phyloP scores from a whole-genome alignment of 2,329 filamentous ascomycete genomes.

The Calonectria honghensis region DNA sequence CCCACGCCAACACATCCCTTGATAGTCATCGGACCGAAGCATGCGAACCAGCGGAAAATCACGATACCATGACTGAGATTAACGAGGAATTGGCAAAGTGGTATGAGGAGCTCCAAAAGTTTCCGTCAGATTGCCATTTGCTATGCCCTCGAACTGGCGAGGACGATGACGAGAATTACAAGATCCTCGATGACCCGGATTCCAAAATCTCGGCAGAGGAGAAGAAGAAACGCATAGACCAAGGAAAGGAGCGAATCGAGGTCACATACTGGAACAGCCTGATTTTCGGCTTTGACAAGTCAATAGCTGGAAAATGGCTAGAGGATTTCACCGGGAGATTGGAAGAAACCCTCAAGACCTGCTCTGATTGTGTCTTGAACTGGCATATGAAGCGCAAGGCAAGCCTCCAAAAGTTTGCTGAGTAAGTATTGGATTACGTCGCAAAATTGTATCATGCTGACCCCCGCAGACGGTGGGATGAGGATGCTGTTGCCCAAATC shows the following conservation, averaged over 20 bases:
- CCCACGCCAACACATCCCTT: constrained; percentile 31
- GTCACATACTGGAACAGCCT: constrained; percentile 81
- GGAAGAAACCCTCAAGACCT: constrained; percentile 76
- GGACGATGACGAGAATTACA: constrained; percentile 79
- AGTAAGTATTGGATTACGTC: constrained; percentile 64
- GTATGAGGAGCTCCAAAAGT: constrained; percentile 65
- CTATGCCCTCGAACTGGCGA: constrained; percentile 80
- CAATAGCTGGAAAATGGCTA: constrained; percentile 76
- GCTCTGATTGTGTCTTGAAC: constrained; percentile 82
- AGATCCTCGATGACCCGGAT: constrained; percentile 67
- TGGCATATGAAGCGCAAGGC: constrained; percentile 82
- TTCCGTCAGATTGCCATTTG: constrained; percentile 75
- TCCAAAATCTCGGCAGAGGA: constrained; percentile 70
- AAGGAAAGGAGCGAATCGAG: constrained; percentile 74
- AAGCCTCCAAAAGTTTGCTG: constrained; percentile 77
- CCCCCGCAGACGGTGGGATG: constrained; percentile 64
- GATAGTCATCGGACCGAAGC: constrained; percentile 41
- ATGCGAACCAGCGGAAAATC: constrained; percentile 45
- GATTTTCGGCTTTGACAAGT: constrained; percentile 79
- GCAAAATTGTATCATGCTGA: constrained; percentile 46
- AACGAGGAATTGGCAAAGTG: constrained; percentile 65
- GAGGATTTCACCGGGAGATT: constrained; percentile 75
- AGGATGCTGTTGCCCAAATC: constrained; percentile 71
- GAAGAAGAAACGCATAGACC: constrained; percentile 72
- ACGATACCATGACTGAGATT: constrained; percentile 61